Conservation (phyloP, 2,329 filamentous ascomycete genomes). For the Rhynchosporium agropyri region DNA sequence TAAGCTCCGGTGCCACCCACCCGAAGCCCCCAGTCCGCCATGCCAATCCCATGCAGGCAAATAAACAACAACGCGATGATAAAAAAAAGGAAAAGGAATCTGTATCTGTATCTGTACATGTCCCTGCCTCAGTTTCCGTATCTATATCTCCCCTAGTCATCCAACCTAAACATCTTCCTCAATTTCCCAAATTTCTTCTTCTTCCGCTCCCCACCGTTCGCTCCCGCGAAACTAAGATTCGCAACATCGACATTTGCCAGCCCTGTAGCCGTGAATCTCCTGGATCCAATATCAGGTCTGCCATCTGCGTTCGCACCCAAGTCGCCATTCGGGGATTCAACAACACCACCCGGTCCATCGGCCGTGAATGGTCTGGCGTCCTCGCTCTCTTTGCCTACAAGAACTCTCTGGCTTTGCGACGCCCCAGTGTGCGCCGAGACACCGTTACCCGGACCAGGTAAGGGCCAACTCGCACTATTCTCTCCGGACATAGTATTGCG, state of each 20-base stretch:
- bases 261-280: slow-evolving; percentile 38
- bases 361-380: slow-evolving; percentile 39
- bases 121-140: background rate
- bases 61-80: no score
- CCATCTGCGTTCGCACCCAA: slow-evolving; percentile 18
- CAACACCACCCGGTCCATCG: slow-evolving; percentile 29
- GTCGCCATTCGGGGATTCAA: slow-evolving; percentile 18
- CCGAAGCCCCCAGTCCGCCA: no score
- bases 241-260: slow-evolving; percentile 30
- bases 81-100: background rate
- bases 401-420: background rate
- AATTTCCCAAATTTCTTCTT: slow-evolving; percentile 71
- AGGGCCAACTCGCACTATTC: slow-evolving; percentile 52
- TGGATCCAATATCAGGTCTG: slow-evolving; percentile 31
- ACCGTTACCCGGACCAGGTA: slow-evolving; percentile 41
- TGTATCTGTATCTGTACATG: background rate
- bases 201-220: slow-evolving; percentile 42
- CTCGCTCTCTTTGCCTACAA: slow-evolving; percentile 37
- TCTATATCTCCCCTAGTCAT: slow-evolving; percentile 49
- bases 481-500: slow-evolving; percentile 45
- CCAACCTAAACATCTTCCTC: slow-evolving; percentile 65
- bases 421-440: background rate
- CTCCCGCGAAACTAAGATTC: slow-evolving; percentile 12
- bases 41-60: no score
- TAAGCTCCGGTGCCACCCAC: no score